Base-by-base conservation (phyloP, 2,329 filamentous ascomycete genomes). In the Pseudophaeomoniella oleicola region DNA sequence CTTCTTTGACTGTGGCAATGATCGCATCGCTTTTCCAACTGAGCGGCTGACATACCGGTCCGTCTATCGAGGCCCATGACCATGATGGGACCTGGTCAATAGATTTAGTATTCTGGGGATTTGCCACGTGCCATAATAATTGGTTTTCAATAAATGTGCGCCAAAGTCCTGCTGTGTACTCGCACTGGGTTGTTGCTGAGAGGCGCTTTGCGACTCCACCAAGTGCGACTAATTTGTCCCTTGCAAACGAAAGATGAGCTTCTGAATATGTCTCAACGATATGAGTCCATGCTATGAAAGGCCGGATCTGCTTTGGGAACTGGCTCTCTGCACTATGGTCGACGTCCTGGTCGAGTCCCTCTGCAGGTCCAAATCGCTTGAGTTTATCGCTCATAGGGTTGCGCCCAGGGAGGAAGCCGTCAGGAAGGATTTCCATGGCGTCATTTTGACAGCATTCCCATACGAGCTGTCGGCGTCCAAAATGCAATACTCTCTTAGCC, bases 121-220 rank as follows among this genome's bases (percentile, higher is more conserved):
- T n/a, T 32, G 30, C 30, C 5, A 16, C 17, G 13, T 42, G 37
- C 40, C 40, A 42, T 15, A 42, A 30, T 3, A 43, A 30, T n/a
- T 30, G 18, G 16, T 33, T 22, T 11, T 30, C 30, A 16, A 43
- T 18, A n/a, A 38, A 35, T 30, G 35, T 19, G 16, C 35, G 36
- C 41, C 41, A 43, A 16, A 43, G 15, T n/a, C 41, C 41, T 5
- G 41, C 41, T 9, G 37, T 31, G 33, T 43, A 43, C 5, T 14
- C 5, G 5, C 5, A n/a, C 10, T 32, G 10, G 5, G 5, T n/a
- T 15, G 13, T 5, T 32, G 14, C 13, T 6, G 30, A 5, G 10
- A 32, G 13, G 10, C 13, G 14, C 5, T n/a, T 14, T 15, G 30
- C 30, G 13, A 32, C 17, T 5, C 30, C 30, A 32, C 13, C 14